These are phyloP conservation scores for Zygosaccharomyces lentus DNA, from an alignment of 805 yeast genomes.

Conservation along the genomic window DNA sequence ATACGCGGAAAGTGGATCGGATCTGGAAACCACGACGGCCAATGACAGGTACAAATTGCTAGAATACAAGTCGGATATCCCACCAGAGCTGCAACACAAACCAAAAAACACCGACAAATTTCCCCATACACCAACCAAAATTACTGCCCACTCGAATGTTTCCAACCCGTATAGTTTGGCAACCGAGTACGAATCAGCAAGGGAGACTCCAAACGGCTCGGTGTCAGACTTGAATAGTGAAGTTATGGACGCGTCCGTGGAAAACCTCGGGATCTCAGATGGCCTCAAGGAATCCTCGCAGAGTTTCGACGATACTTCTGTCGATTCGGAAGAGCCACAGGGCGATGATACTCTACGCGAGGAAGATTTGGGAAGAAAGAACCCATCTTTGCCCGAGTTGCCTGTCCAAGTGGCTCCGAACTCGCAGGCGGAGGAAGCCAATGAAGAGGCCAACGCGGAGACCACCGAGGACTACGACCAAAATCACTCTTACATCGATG, in stretches of 20 bases:
- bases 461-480: background rate
- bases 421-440: background rate
- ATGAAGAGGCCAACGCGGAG: background rate
- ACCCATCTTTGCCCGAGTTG: background rate
- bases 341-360: conserved; percentile 9
- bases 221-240: background rate
- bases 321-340: background rate
- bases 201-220: conserved; percentile 15
- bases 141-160: conserved; percentile 14
- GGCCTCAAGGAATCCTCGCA: conserved; percentile 7
- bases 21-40: conserved; percentile 19
- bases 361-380: background rate
- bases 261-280: conserved; percentile 18
- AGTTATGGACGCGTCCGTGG: conserved; percentile 9
- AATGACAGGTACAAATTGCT: conserved; percentile 19
- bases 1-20: conserved; percentile 20
- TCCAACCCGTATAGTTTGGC: conserved; percentile 26
- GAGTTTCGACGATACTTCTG: background rate
- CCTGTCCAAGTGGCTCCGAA: background rate
- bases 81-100: conserved; percentile 4
- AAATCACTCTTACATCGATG: background rate
- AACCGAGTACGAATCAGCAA: conserved; percentile 27
- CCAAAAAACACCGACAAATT: background rate
- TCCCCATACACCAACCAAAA: background rate
- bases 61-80: conserved; percentile 4